Conservation (phyloP, 371 early-diverging fungal species). For the Mortierella sp. region DNA sequence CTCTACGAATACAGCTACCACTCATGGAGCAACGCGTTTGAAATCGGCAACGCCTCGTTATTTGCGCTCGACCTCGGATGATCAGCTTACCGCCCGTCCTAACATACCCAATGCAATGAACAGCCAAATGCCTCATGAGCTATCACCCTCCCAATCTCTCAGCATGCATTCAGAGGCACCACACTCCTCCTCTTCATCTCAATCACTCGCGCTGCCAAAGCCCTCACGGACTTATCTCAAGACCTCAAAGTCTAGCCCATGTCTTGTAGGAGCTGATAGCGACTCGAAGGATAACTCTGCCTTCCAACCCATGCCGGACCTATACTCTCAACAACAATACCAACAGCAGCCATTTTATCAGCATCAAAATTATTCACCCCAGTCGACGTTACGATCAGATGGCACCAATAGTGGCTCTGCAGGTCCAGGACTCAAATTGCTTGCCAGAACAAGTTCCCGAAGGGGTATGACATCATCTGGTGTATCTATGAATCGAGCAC, state of each 20-base stretch:
- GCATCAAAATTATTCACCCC: background rate
- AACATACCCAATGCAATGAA: background rate
- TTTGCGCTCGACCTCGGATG: conserved; percentile 7
- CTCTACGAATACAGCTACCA: background rate
- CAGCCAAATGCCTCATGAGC: background rate
- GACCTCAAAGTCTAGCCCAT: conserved; percentile 28
- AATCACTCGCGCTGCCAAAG: conserved; percentile 7
- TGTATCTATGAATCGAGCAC: background rate
- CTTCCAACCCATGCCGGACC: conserved; percentile 11
- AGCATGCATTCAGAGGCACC: background rate
- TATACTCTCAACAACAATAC: conserved; percentile 7
- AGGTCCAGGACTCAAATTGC: conserved; percentile 9
- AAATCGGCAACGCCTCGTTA: background rate
- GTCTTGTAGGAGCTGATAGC: conserved; percentile 15
- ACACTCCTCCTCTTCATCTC: background rate
- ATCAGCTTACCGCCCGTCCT: background rate
- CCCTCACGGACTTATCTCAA: conserved; percentile 28
- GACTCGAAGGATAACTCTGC: background rate
- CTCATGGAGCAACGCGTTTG: too few species aligned
- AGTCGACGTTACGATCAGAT: background rate
- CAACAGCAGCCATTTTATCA: too few species aligned
- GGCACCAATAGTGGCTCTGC: too few species aligned
- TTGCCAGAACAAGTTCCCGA: conserved; percentile 29
- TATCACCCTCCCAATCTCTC: background rate
- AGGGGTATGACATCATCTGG: conserved; percentile 5